A percentile compares a stretch with the other conserved stretches of the same genome.
Evolutionary conservation across 1,284 basidiomycete species (phyloP).

Genomic region (Cystobasidium pallidum): DNA sequence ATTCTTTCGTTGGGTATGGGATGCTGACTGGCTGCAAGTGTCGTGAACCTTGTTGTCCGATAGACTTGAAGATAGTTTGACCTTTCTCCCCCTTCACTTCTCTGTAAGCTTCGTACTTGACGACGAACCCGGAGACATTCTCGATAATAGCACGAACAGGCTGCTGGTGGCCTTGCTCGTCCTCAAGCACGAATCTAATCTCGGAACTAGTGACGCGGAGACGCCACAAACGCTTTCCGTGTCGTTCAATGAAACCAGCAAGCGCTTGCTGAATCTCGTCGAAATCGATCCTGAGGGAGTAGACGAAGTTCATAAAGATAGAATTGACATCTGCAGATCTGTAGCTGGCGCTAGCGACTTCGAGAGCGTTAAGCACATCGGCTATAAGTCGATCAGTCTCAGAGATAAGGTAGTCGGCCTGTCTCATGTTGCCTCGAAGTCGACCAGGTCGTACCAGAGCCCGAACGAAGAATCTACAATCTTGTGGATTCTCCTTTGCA

Average conservation of each 20-base stretch:
- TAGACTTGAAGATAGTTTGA: constrained; percentile 89
- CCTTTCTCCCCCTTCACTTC: constrained; percentile 96
- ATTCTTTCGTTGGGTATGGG: constrained; percentile 95
- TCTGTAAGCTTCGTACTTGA: constrained; percentile 98
- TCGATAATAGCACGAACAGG: constrained; percentile 97
- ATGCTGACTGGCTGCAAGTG: constrained; percentile 91
- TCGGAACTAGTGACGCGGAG: constrained; percentile 97
- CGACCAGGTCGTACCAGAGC: constrained; percentile 94
- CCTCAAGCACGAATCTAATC: constrained; percentile 92
- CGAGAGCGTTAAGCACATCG: constrained; percentile 89
- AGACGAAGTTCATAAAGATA: constrained; percentile 61
- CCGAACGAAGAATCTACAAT: constrained; percentile 97
- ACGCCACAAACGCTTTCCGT: constrained; percentile 96
- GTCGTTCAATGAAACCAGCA: constrained; percentile 95
- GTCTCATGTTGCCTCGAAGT: constrained; percentile 86
- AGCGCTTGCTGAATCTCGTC: constrained; percentile 95
- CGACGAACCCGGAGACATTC: constrained; percentile 98
- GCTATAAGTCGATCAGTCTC: constrained; percentile 97
- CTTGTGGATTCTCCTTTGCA: constrained; percentile 92
- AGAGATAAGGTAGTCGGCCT: constrained; percentile 93
- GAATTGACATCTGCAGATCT: constrained; percentile 63
- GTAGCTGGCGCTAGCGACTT: constrained; percentile 83
- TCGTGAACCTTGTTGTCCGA: constrained; percentile 84
- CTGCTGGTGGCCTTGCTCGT: constrained; percentile 86
- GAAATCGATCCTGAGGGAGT: constrained; percentile 91